Conservation (phyloP, 352 stramenopile genomes). For the Globisporangium uncinulatum region DNA sequence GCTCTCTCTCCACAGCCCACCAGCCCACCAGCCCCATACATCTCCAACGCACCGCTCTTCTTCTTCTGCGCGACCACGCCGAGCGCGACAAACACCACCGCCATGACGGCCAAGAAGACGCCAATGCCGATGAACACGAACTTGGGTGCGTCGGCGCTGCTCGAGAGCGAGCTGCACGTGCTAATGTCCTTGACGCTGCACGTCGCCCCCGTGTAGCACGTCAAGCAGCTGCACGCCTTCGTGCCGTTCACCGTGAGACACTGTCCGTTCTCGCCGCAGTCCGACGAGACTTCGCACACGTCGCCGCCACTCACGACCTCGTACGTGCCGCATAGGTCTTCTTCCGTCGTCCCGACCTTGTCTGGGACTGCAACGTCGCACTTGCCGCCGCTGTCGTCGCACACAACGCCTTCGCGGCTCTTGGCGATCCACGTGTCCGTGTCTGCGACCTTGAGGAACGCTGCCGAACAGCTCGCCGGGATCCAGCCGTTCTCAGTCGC, state of each 20-base stretch:
- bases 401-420: constrained; percentile 67
- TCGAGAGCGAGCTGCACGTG: constrained; percentile 57
- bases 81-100: constrained; percentile 69
- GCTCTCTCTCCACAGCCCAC: too few species aligned
- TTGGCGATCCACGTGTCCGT: constrained; percentile 69
- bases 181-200: constrained; percentile 75
- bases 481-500: constrained; percentile 63
- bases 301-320: constrained; percentile 55
- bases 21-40: background rate
- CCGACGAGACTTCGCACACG: constrained; percentile 52
- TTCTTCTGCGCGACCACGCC: constrained; percentile 65
- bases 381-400: constrained; percentile 46
- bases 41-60: constrained; percentile 47
- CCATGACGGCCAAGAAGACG: constrained; percentile 66
- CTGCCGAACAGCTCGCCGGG: constrained; percentile 44
- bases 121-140: constrained; percentile 71
- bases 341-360: constrained; percentile 58
- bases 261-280: constrained; percentile 74
- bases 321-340: constrained; percentile 71
- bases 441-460: constrained; percentile 43
- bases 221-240: constrained; percentile 64
- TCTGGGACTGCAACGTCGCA: constrained; percentile 60
- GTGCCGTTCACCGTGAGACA: constrained; percentile 57
- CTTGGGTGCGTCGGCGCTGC: constrained; percentile 51
- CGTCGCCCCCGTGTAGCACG: constrained; percentile 70